Base-by-base conservation (phyloP, 208 protist genomes). In the Crithidia fasciculata region DNA sequence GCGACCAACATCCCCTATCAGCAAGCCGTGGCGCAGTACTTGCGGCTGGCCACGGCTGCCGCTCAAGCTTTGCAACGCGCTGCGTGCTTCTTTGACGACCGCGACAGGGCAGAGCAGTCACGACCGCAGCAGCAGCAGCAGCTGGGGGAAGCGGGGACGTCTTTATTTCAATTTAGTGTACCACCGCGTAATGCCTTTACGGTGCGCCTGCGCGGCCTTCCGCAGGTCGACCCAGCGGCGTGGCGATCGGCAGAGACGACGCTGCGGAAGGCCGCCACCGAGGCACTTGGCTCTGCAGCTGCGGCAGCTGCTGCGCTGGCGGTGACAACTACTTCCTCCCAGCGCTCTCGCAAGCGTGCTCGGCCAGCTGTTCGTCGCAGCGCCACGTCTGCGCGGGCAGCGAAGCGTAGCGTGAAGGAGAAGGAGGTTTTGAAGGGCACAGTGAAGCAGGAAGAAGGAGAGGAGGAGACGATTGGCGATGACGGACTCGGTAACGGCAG, bases 1-100 rank as follows among this genome's bases (percentile, higher is more conserved):
- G 57, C 47, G 9, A 76, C 73, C 16, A 91, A 91, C 72, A 78
- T 91, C 13, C 80, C 80, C 13, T 86, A 88, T 66, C 80, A 84
- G 45, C 56, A 72, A 18, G 80, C 74, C 5, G 80, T 65, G 8
- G 37, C 56, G 9, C 53, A 39, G 39, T 84, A 84, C 62, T 47
- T 80, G 37, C 49, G 43, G 13, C 5, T 72, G 19, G 58, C 66
- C 8, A 66, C 72, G 47, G 74, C 57, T 13, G 78, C 83, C 5
- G 57, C 76, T 0, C 37, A 79, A 61, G 64, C 74, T 4, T 64
- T 88, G 40, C 82, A 80, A 54, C 80, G 79, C 49, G 69, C 79
- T n/a, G 73, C 74, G 3, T 81, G 18, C 40, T 57, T 69, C 18
- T 76, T 74, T 63, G 40, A 74, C 54, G 65, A 39, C 40, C 52